These are phyloP conservation scores for Harringtonia aguacate DNA, from an alignment of 2,329 filamentous ascomycete genomes.

Conservation along the genomic window DNA sequence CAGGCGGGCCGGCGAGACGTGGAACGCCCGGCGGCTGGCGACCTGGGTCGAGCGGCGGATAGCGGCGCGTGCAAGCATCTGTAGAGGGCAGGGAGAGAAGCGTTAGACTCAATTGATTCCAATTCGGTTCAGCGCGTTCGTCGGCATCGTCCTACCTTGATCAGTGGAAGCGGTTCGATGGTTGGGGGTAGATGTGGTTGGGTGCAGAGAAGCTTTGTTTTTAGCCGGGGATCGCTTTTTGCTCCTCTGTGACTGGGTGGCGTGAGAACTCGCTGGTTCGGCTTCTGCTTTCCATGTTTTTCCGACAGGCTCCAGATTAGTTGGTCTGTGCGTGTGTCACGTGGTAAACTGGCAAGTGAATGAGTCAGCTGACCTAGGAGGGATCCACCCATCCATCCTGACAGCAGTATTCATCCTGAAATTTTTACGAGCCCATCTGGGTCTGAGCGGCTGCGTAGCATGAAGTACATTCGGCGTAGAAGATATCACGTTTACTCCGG, in stretches of 20 bases:
- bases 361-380: too few relatives aligned
- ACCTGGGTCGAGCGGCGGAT: slow-evolving; percentile 47
- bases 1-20: slow-evolving; percentile 74
- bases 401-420: too few relatives aligned
- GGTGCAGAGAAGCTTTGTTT: slow-evolving; percentile 3
- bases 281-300: slow-evolving; percentile 10
- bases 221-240: slow-evolving; percentile 9
- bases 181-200: background rate
- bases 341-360: too few relatives aligned
- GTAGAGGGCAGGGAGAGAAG: slow-evolving; percentile 2
- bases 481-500: too few relatives aligned
- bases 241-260: slow-evolving; percentile 10
- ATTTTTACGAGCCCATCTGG: too few relatives aligned
- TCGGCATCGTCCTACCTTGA: background rate
- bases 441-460: too few relatives aligned
- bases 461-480: too few relatives aligned
- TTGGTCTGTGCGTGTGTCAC: too few relatives aligned
- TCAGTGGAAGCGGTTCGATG: background rate
- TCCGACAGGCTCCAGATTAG: too few relatives aligned
- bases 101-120: background rate
- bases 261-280: slow-evolving; percentile 7
- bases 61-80: slow-evolving; percentile 73
- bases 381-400: too few relatives aligned
- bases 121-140: background rate
- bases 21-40: slow-evolving; percentile 79